Evolutionary conservation across 352 stramenopile species (phyloP).

Genomic region (Globisporangium perplexum): DNA sequence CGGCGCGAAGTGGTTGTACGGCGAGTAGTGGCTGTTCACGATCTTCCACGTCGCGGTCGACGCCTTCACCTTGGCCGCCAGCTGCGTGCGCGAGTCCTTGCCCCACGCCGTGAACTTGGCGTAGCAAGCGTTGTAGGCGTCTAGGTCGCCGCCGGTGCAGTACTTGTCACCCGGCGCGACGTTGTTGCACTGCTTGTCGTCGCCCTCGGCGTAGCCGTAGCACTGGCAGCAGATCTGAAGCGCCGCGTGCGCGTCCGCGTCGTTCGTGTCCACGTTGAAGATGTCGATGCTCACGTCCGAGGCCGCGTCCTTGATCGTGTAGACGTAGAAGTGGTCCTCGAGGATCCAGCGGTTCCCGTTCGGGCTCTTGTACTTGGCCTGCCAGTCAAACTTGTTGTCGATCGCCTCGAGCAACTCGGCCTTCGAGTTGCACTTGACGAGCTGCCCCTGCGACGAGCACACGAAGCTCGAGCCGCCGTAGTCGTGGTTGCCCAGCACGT

Average conservation of each 20-base stretch:
- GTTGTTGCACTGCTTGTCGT: conserved; percentile 48
- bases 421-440: conserved; percentile 38
- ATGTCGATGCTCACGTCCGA: conserved; percentile 75
- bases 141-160: conserved; percentile 48
- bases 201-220: conserved; percentile 60
- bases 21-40: conserved; percentile 81
- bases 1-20: conserved; percentile 66
- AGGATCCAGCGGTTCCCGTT: conserved; percentile 81
- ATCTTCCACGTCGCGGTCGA: conserved; percentile 83
- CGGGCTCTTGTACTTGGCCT: conserved; percentile 74
- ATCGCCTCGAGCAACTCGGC: conserved; percentile 35
- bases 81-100: conserved; percentile 61
- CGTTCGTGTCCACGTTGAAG: conserved; percentile 85
- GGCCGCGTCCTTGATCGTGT: conserved; percentile 49
- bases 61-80: conserved; percentile 36
- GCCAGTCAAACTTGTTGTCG: conserved; percentile 66
- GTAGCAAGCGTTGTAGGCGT: conserved; percentile 56
- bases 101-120: conserved; percentile 59
- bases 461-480: conserved; percentile 76
- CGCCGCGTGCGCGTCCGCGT: conserved; percentile 52
- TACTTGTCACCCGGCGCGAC: conserved; percentile 37
- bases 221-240: conserved; percentile 81
- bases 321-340: conserved; percentile 77
- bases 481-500: conserved; percentile 84
- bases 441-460: conserved; percentile 39